These are phyloP conservation scores for Bolboschoenus planiculmis DNA, from an alignment of 176 grass and related monocot genomes.

Conservation along the genomic window DNA sequence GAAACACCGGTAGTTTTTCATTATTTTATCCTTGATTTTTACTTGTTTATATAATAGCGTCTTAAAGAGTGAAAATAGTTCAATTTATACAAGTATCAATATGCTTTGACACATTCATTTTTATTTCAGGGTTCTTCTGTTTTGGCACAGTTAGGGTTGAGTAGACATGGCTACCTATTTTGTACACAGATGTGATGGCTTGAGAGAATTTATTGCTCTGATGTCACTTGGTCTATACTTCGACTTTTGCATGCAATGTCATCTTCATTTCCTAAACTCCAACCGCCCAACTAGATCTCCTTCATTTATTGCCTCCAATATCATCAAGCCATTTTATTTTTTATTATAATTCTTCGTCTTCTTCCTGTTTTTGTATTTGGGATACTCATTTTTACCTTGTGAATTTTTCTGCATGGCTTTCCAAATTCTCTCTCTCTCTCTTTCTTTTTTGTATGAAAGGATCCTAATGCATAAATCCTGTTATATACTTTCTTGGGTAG, in stretches of 20 bases:
- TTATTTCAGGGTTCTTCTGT: not conserved
- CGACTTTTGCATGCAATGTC: not conserved
- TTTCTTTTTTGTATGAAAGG: too few species aligned
- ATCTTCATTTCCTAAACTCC: not conserved
- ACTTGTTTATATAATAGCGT: not conserved
- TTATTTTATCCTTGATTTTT: not conserved
- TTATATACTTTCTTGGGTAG: not conserved
- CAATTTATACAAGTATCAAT: not conserved
- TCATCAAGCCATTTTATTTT: not conserved
- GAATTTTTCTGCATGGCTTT: too few species aligned
- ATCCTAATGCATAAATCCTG: not conserved
- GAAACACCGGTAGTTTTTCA: not conserved
- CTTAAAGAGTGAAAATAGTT: not conserved
- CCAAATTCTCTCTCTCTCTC: too few species aligned
- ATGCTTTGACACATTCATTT: not conserved
- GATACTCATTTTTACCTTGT: too few species aligned
- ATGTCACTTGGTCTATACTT: not conserved
- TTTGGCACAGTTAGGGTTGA: not conserved
- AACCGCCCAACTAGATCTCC: not conserved
- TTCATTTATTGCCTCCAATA: not conserved
- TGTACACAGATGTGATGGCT: not conserved
- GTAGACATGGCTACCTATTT: not conserved
- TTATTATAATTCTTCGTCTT: not conserved
- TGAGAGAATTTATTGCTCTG: not conserved
- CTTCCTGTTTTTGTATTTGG: not conserved